Evolutionary conservation across 2,329 filamentous ascomycete species (phyloP), one percentile per base, ranked within the genome.

Genomic region (Pseudopithomyces chartarum): DNA sequence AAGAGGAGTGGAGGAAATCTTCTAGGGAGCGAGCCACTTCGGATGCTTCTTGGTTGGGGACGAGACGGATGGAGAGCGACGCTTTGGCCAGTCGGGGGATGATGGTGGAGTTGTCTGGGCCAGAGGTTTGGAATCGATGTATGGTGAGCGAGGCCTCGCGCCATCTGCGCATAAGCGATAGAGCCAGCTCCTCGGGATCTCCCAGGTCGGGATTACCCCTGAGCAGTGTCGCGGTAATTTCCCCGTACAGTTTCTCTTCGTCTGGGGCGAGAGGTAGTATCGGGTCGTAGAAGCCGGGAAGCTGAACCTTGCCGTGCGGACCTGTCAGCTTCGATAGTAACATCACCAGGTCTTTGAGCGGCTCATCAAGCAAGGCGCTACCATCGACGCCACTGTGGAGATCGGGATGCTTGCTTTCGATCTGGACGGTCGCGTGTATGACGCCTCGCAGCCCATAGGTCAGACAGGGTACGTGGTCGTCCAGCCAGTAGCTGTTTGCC

Each of bases 401-500:
- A 75, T 99, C 95, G 0, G 93, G 92, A 60, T 91, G 87, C 50
- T 87, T 86, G 55, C 92, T 96, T 62, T 96, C 89, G 23, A 99
- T 87, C 59, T 92, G 90, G 6, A 98, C 84, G 0, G 92, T 97
- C 5, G 93, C 94, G 73, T 98, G 94, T 20, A 99, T 88, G 23
- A 99, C 94, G 22, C 95, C 95, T 47, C 95, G 87, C 6, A 98
- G 83, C 1, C 95, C 95, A 60, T 99, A 99, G 0, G 95, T 99
- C 55, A 99, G 79, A 73, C 95, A 99, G 0, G 95, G 95, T 2
- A 96, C 92, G 63, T 96, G 90, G 70, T 99, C 94, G 70, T 98
- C 92, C 1, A 99, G 83, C 95, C 95, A 99, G 80, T 99, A 99
- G 76, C 93, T 97, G 80, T 99, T 99, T 20, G 95, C 94, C 36